These are phyloP conservation scores for Staphylotrichum tortipilum DNA, from an alignment of 495 filamentous ascomycete genomes.

Conservation along the genomic window DNA sequence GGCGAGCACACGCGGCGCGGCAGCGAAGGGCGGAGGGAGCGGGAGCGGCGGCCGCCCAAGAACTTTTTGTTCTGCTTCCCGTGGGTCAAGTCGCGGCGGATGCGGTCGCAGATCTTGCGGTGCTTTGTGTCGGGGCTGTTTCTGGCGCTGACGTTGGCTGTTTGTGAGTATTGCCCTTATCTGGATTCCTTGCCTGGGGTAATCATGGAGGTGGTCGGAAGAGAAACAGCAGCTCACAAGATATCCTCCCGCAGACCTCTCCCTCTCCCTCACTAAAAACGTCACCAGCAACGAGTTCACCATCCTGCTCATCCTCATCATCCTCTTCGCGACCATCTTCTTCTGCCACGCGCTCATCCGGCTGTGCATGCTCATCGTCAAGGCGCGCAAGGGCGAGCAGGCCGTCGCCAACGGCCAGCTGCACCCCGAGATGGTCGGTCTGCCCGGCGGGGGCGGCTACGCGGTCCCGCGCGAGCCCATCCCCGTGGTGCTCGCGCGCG, in stretches of 20 bases:
- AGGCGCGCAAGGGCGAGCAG: slow-evolving; percentile 20
- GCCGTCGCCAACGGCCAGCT: slow-evolving; percentile 6
- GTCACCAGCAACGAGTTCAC: slow-evolving; percentile 56
- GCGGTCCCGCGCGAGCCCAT: slow-evolving; percentile 56
- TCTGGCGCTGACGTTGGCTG: slow-evolving; percentile 44
- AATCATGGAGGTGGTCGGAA: no score
- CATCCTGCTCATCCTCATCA: slow-evolving; percentile 65
- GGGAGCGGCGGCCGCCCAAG: slow-evolving; percentile 22
- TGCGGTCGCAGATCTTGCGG: slow-evolving; percentile 48
- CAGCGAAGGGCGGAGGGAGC: not conserved
- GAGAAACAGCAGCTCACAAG: no score
- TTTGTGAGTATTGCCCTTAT: slow-evolving; percentile 59
- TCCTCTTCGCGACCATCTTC: slow-evolving; percentile 62
- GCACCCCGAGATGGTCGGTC: slow-evolving; percentile 36
- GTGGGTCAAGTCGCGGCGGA: slow-evolving; percentile 43
- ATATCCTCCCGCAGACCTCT: slow-evolving; percentile 62
- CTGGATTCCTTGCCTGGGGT: no score
- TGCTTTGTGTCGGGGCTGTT: slow-evolving; percentile 49
- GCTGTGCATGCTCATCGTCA: slow-evolving; percentile 55
- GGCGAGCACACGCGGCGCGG: not conserved
- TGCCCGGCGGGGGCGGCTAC: slow-evolving; percentile 47
- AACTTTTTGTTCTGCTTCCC: slow-evolving; percentile 44
- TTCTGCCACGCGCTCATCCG: slow-evolving; percentile 71
- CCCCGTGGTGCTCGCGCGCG: slow-evolving; percentile 50
- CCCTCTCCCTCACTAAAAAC: slow-evolving; percentile 53